Percentiles rank a stretch among this genome's conserved stretches.
These are phyloP conservation scores for Boletus pseudopeckii DNA, from an alignment of 768 basidiomycete genomes.

Conservation along the genomic window DNA sequence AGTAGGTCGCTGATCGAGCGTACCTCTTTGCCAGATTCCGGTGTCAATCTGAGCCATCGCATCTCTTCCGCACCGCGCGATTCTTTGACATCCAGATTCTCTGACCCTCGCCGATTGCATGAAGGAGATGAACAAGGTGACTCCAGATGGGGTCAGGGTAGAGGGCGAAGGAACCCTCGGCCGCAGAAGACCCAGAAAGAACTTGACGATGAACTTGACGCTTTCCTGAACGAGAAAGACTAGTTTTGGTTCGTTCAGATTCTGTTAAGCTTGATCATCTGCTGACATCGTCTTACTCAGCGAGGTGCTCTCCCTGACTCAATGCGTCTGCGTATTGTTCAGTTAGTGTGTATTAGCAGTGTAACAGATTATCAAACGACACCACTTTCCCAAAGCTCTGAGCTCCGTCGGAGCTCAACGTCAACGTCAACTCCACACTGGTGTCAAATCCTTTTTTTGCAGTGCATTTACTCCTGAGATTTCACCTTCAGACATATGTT, in stretches of 20 bases:
- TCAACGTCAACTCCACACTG: not conserved
- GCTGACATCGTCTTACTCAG: constrained; percentile 3
- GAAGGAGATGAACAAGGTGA: constrained; percentile 25
- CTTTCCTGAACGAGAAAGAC: constrained; percentile 59
- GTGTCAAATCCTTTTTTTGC: no score
- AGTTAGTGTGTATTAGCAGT: constrained; percentile 3
- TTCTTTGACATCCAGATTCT: constrained; percentile 16
- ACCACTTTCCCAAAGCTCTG: constrained; percentile 9
- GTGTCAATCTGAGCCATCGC: constrained; percentile 42
- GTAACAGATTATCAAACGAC: constrained; percentile 2
- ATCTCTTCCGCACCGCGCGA: constrained; percentile 38
- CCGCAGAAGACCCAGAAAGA: constrained; percentile 66
- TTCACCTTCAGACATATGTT: not conserved
- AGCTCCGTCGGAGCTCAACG: not conserved
- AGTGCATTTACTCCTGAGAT: not conserved
- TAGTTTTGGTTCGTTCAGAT: constrained; percentile 21
- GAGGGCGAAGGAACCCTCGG: constrained; percentile 39
- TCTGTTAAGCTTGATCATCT: not conserved
- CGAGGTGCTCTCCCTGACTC: not conserved
- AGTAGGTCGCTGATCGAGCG: constrained; percentile 54
- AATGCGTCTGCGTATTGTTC: not conserved
- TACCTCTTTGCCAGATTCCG: constrained; percentile 46
- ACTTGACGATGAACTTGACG: constrained; percentile 79
- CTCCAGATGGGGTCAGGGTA: constrained; percentile 28
- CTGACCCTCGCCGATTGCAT: constrained; percentile 18